Evolutionary conservation across 2,329 filamentous ascomycete genomes (phyloP).

Genomic region (Fusarium drepaniforme): DNA sequence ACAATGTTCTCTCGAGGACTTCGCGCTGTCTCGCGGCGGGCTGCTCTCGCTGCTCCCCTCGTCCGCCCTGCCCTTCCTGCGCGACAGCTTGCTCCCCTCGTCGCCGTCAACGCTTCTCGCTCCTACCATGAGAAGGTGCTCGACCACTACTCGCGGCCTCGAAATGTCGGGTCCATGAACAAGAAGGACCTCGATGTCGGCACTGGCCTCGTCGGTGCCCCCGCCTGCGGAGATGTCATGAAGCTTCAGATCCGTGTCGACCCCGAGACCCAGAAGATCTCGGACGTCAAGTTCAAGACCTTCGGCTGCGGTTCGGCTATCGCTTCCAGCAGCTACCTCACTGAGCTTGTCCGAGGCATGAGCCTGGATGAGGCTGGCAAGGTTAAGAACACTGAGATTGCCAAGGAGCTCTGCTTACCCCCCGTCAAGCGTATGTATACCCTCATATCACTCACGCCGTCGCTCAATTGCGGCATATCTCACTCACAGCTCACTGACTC

Average conservation of each 20-base stretch:
- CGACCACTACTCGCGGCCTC: conserved; percentile 65
- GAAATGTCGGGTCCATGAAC: conserved; percentile 68
- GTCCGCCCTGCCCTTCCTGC: conserved; percentile 52
- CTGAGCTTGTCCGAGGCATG: conserved; percentile 95
- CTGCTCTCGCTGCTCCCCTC: conserved; percentile 55
- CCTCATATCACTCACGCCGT: not conserved
- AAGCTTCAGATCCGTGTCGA: conserved; percentile 87
- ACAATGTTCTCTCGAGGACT: conserved; percentile 63
- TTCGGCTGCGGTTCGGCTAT: conserved; percentile 97
- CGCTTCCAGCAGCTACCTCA: conserved; percentile 93
- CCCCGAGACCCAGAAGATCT: conserved; percentile 87
- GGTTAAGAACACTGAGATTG: conserved; percentile 98
- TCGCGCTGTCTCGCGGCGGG: conserved; percentile 58
- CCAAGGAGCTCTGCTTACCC: conserved; percentile 91
- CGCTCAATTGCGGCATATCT: conserved; percentile 20
- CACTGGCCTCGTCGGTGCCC: conserved; percentile 90
- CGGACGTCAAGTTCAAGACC: conserved; percentile 98
- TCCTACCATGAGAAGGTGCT: conserved; percentile 67
- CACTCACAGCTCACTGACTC: conserved; percentile 43
- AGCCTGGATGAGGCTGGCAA: conserved; percentile 90
- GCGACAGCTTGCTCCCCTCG: conserved; percentile 57
- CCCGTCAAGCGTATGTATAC: conserved; percentile 82
- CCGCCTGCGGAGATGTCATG: conserved; percentile 92
- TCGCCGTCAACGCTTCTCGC: conserved; percentile 56
- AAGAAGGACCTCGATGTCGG: conserved; percentile 88